Evolutionary conservation across 345 rosid genomes (phyloP).

Genomic region (Zanthoxylum bungeanum): DNA sequence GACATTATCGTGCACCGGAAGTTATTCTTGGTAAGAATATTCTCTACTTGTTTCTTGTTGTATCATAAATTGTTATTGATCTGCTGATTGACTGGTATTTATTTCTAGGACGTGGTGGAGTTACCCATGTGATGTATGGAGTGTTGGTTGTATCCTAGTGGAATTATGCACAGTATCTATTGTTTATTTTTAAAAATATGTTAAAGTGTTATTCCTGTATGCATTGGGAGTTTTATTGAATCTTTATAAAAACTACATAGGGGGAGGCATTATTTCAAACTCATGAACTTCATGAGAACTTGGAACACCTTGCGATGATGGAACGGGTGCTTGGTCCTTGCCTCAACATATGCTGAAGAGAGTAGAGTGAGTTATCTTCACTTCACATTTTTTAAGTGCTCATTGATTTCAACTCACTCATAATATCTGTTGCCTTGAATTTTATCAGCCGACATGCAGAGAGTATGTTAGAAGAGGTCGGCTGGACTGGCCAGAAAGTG

Average conservation of each 20-base stretch:
- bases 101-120: constrained; percentile 76
- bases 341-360: constrained; percentile 71
- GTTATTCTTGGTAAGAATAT: constrained; percentile 62
- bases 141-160: constrained; percentile 78
- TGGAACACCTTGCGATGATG: constrained; percentile 97
- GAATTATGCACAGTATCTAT: constrained; percentile 75
- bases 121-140: constrained; percentile 91
- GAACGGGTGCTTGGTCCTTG: constrained; percentile 72
- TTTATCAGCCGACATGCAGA: constrained; percentile 66
- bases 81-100: neutral
- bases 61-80: neutral
- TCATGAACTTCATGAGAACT: constrained; percentile 86
- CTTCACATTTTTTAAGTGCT: neutral
- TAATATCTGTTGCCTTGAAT: neutral
- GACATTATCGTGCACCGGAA: constrained; percentile 92
- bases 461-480: constrained; percentile 77
- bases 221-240: neutral
- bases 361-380: constrained; percentile 54
- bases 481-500: constrained; percentile 90
- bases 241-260: constrained; percentile 21
- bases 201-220: neutral
- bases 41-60: neutral
- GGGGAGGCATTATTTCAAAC: constrained; percentile 95
- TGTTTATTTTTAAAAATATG: neutral
- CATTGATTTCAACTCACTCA: neutral